A percentile compares a stretch with the other conserved stretches of the same genome.
Evolutionary conservation across 352 stramenopile genomes (phyloP).

Genomic region (Phytophthora meadii): DNA sequence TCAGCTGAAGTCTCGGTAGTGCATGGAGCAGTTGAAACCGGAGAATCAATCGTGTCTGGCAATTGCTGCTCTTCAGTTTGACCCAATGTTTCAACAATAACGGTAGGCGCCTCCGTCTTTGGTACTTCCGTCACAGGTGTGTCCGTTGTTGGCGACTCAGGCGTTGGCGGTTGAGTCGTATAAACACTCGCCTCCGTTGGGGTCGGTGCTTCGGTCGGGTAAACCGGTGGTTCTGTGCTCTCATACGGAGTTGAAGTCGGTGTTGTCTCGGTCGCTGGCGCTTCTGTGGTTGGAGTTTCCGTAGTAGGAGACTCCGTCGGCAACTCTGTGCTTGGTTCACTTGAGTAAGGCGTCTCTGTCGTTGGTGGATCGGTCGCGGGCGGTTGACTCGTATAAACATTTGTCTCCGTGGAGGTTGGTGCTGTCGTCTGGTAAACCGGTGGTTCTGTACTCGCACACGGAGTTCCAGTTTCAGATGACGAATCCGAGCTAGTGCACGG

Average conservation of each 20-base stretch:
- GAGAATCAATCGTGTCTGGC: not conserved
- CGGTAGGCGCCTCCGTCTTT: not conserved
- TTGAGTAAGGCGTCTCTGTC: constrained; percentile 1
- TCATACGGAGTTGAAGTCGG: not conserved
- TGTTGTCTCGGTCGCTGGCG: not conserved
- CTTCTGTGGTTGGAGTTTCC: constrained; percentile 1
- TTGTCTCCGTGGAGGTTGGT: constrained; percentile 12
- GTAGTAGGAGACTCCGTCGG: not conserved
- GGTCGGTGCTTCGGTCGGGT: not conserved
- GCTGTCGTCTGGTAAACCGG: constrained; percentile 5
- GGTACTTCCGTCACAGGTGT: not conserved
- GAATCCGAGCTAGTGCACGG: not conserved
- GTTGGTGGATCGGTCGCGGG: constrained; percentile 1
- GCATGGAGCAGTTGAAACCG: not conserved
- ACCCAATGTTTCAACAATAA: constrained; percentile 4
- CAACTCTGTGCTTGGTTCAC: constrained; percentile 1
- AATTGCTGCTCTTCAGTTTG: constrained; percentile 4
- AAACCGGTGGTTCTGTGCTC: too few species aligned
- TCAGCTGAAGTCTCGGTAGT: constrained; percentile 1
- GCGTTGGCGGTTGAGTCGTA: not conserved
- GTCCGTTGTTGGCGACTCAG: constrained; percentile 2
- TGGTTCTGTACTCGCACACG: not conserved
- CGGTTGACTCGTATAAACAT: constrained; percentile 5
- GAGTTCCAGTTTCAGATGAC: constrained; percentile 2
- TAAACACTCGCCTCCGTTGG: not conserved